A percentile compares a stretch with the other conserved stretches of the same genome.
These are phyloP conservation scores for Raphanus sativus DNA, from an alignment of 345 rosid species.

Conservation along the genomic window DNA sequence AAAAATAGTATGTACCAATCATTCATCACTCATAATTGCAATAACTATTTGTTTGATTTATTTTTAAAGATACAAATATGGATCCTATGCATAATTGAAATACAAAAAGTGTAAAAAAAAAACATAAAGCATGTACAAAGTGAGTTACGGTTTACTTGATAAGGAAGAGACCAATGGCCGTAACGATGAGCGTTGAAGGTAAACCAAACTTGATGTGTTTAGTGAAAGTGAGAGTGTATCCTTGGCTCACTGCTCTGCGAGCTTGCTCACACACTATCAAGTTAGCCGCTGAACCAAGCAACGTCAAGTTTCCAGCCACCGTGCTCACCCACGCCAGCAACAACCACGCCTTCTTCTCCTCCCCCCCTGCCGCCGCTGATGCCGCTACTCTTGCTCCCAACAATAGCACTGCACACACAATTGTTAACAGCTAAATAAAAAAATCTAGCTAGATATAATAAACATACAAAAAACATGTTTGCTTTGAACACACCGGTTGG, in stretches of 20 bases:
- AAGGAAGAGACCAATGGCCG: constrained; percentile 61
- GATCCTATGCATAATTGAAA: neutral
- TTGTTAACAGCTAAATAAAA: neutral
- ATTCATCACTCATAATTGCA: neutral
- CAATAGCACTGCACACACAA: constrained; percentile 55
- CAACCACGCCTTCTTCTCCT: constrained; percentile 86
- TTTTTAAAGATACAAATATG: neutral
- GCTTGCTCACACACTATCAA: constrained; percentile 93
- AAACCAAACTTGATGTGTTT: constrained; percentile 70
- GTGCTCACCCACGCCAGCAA: constrained; percentile 88
- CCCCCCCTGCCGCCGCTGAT: constrained; percentile 55
- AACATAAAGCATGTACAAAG: neutral
- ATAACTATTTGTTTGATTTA: too few species aligned
- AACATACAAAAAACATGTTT: neutral
- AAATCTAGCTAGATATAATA: neutral
- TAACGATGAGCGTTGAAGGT: constrained; percentile 72
- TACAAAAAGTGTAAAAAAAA: neutral
- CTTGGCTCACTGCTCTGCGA: constrained; percentile 47
- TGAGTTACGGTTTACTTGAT: constrained; percentile 38
- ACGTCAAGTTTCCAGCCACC: constrained; percentile 75
- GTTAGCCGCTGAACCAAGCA: constrained; percentile 65
- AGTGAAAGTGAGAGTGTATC: constrained; percentile 66
- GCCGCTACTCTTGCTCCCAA: constrained; percentile 72
- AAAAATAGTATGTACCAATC: too few species aligned
- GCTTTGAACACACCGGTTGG: constrained; percentile 60